Percentiles rank a stretch among this genome's conserved stretches.
These are phyloP conservation scores for Leucosporidium yakuticum DNA, from an alignment of 768 basidiomycete species.

Conservation along the genomic window DNA sequence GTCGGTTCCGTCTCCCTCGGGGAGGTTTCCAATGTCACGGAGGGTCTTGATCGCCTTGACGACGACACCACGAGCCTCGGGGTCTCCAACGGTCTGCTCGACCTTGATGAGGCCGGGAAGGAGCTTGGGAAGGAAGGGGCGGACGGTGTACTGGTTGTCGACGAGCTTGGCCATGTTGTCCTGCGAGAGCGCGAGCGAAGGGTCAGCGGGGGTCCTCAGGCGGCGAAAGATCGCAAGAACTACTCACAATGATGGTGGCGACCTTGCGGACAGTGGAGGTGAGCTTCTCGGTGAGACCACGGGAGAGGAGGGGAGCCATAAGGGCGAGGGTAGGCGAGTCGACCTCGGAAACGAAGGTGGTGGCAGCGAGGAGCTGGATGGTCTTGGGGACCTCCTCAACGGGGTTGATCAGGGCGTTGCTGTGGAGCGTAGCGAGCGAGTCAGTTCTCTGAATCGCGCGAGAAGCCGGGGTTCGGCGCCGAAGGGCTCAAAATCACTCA, in stretches of 20 bases:
- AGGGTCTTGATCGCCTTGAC: conserved; percentile 89
- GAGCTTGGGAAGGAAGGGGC: conserved; percentile 81
- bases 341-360: conserved; percentile 96
- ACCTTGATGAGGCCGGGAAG: conserved; percentile 79
- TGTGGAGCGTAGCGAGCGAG: conserved; percentile 46
- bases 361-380: conserved; percentile 88
- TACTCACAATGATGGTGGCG: conserved; percentile 83
- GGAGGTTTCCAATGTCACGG: conserved; percentile 86
- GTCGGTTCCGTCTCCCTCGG: conserved; percentile 76
- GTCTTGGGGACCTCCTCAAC: conserved; percentile 92
- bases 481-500: conserved; percentile 74
- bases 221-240: conserved; percentile 57
- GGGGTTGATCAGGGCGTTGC: conserved; percentile 92
- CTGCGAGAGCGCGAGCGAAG: conserved; percentile 68
- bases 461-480: neutral
- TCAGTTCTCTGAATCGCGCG: neutral
- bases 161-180: conserved; percentile 80
- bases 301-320: conserved; percentile 81
- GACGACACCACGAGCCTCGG: conserved; percentile 90
- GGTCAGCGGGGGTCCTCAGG: conserved; percentile 47
- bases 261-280: conserved; percentile 98
- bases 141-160: conserved; percentile 81
- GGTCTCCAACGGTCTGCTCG: conserved; percentile 89
- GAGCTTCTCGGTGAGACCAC: conserved; percentile 88
- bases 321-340: conserved; percentile 91